Base-by-base conservation (phyloP, 495 filamentous ascomycete genomes). In the Podospora pseudoanserina region DNA sequence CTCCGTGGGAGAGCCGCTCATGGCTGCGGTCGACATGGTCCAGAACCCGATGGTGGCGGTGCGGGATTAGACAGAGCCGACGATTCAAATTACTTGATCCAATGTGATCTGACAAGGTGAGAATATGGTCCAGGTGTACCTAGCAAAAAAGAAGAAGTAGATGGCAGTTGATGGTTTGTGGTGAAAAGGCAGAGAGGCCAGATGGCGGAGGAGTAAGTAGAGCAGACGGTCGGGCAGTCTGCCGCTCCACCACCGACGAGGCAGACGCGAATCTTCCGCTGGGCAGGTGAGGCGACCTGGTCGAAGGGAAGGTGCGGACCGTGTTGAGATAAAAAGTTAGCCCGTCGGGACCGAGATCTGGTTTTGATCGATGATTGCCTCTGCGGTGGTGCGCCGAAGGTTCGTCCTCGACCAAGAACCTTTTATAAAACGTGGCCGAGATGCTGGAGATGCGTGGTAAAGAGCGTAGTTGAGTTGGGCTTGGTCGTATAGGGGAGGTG, bases 1-100 rank as follows among this genome's bases (percentile, higher is more conserved):
- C 64, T 78, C 75, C 62, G 70, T 73, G 30, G 86, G 84, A 58
- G 86, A 87, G 53, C 83, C 85, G 28, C 79, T 81, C 18, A 82
- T 81, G 32, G 76, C 70, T 23, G 76, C 64, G 28, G 75, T 65
- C 70, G 85, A 84, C 86, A 86, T 87, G 61, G 60, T 72, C 68
- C 72, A 66, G 62, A 62, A 32, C 71, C 54, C 39, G 39, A 16
- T 49, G 23, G 28, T 56, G 63, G 69, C 67, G 68, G 59, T 69
- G 54, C 60, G 23, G 60, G 67, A 64, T 60, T 54, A 6, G 53
- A 55, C 27, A 32, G 58, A 7, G 27, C 56, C 28, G 63, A 69
- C 68, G 64, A 62, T 54, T 64, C 67, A 63, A 58, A 54, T 19
- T 65, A 59, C 54, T 63, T 54, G 72, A 11, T 72, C 32, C 34